Percentiles rank a stretch among this genome's conserved stretches.
Evolutionary conservation across 768 basidiomycete genomes (phyloP).

Genomic region (Rhizopogon vesiculosus): DNA sequence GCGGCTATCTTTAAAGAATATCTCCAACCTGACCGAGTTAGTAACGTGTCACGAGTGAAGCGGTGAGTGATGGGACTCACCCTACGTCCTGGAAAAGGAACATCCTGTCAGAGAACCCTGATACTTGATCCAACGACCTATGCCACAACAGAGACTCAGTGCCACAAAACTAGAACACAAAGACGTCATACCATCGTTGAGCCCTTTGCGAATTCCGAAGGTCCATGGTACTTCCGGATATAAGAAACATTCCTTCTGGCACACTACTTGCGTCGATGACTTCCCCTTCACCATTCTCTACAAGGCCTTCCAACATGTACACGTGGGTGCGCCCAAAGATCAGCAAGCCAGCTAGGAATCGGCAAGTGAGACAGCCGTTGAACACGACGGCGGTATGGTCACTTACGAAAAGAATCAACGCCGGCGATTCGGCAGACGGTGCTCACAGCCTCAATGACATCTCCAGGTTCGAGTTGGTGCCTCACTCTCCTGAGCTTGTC

Average conservation of each 20-base stretch:
- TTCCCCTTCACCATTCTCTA: conserved; percentile 83
- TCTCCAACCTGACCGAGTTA: conserved; percentile 56
- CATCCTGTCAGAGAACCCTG: conserved; percentile 72
- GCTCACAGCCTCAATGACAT: conserved; percentile 80
- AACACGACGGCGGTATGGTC: not conserved
- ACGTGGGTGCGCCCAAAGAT: conserved; percentile 83
- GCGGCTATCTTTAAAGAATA: conserved; percentile 91
- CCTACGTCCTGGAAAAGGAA: conserved; percentile 92
- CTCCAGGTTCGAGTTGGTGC: conserved; percentile 84
- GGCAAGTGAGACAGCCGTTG: not conserved
- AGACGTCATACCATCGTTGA: conserved; percentile 64
- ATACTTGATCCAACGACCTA: conserved; percentile 79
- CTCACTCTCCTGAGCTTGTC: conserved; percentile 87
- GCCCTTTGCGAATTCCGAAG: conserved; percentile 76
- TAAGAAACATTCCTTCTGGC: conserved; percentile 73
- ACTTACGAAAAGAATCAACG: conserved; percentile 86
- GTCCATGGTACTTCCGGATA: conserved; percentile 81
- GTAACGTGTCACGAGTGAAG: not conserved
- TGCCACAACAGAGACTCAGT: not conserved
- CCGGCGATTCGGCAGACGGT: conserved; percentile 88
- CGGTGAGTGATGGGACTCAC: conserved; percentile 40
- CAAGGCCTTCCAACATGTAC: conserved; percentile 88
- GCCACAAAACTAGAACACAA: not conserved
- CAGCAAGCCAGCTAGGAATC: conserved; percentile 62
- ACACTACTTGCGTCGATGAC: conserved; percentile 87